Evolutionary conservation across 2,329 filamentous ascomycete genomes (phyloP), one percentile per base, ranked within the genome.

Genomic region (Mariannaea sp.): DNA sequence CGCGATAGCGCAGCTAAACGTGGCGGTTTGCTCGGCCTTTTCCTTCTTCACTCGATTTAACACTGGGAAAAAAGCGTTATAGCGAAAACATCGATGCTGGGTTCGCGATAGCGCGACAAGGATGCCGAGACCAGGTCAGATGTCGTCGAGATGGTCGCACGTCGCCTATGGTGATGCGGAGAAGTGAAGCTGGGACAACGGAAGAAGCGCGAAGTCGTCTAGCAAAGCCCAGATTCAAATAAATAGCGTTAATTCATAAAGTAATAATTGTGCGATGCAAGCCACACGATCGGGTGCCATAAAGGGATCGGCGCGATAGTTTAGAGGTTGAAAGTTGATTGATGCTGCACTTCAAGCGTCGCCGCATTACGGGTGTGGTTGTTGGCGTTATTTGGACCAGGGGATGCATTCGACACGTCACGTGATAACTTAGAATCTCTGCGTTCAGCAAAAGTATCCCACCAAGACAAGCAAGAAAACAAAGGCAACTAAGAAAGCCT

Each of bases 311-410:
- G 40, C 44, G 38, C 29, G 40, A 53, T 56, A 47, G 54, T 41
- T 16, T 44, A 30, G 41, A n/a, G 44, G 50, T 56, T 42, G 35
- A 56, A 40, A 49, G 56, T 50, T 40, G 40, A 56, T 57, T 62
- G 61, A 65, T 56, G 64, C 51, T 59, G 58, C 38, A 57, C 50
- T 49, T 50, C 58, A 49, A 48, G 57, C 36, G 55, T 62, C 56
- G 59, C 57, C 49, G 58, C 59, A 66, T 65, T 62, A 66, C 64
- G 59, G 48, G 59, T 63, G 57, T 38, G 49, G 61, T 56, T 57
- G 55, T 56, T 64, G 60, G 57, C 26, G 58, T 62, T 58, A 64
- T 56, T 54, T 52, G 45, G 60, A n/a, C n/a, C 58, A 51, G 45
- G 30, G 30, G 33, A 58, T 53, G 51, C 58, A 55, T 47, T 55